Base-by-base conservation (phyloP, 1,284 basidiomycete species). In the Neotropicomus parvogracilis region DNA sequence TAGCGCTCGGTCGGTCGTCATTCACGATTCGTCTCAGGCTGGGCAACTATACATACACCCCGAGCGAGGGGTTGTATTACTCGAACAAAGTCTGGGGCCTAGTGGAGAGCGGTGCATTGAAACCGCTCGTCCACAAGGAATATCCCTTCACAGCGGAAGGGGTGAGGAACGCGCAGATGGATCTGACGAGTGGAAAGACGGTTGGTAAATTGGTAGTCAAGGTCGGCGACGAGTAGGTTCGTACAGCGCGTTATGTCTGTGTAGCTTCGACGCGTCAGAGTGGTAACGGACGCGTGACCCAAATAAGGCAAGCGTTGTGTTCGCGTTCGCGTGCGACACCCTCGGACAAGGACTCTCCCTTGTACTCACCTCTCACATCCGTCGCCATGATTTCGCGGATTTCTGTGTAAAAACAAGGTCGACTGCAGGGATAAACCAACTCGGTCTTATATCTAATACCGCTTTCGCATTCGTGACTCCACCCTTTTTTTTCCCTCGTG, bases 71-170 rank as follows among this genome's bases (percentile, higher is more conserved):
- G 2, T 24, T 38, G 27, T 54, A 67, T 44, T 68, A 94, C 65
- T 74, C 80, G 4, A 70, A 70, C 19, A 78, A 87, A 64, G 70
- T 95, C 3, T 91, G 86, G 65, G 70, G 75, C 14, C 70, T 88
- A 17, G 69, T 95, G 37, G 66, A 70, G 8, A 68, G 72, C 6
- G 87, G 84, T 0, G 71, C 70, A 0, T 59, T 98, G 57, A 88
- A 86, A 65, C 76, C 89, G 47, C 75, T 80, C 38, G 74, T 95
- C 14, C 81, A 83, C 68, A 80, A 85, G 53, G 85, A 86, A 45
- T 98, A 97, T 58, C 79, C 80, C 0, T 93, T 98, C 70, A 84
- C 86, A 0, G 80, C 82, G 0, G 86, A 95, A 49, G 93, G 91
- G 0, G 80, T 88, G 7, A 75, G 72, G 53, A 75, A 87, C 56